These are phyloP conservation scores for Mortierella antarctica DNA, from an alignment of 192 early-diverging fungal genomes.

Conservation along the genomic window DNA sequence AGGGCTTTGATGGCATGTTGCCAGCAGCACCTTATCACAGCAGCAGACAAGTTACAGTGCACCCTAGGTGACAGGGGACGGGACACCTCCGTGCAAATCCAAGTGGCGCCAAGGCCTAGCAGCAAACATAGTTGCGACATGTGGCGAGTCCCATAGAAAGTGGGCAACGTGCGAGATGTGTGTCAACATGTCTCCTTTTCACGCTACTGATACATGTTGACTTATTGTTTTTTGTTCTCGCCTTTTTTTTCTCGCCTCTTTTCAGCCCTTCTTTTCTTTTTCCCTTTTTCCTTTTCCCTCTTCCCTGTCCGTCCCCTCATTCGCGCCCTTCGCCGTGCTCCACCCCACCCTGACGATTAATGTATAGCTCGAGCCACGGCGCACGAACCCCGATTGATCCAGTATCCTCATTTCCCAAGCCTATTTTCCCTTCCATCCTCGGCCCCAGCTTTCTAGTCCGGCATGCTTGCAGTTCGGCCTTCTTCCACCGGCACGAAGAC, in stretches of 20 bases:
- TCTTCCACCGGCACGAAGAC: constrained; percentile 17
- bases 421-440: not conserved
- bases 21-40: too few relatives aligned
- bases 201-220: too few relatives aligned
- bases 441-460: not conserved
- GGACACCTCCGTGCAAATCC: too few relatives aligned
- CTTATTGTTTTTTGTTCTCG: too few relatives aligned
- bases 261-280: not conserved
- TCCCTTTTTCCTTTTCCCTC: not conserved
- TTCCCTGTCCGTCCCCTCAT: not conserved
- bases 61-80: too few relatives aligned
- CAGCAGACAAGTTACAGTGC: too few relatives aligned
- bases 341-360: not conserved
- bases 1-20: too few relatives aligned
- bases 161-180: too few relatives aligned
- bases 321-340: not conserved
- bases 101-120: too few relatives aligned
- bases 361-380: not conserved
- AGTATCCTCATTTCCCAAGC: not conserved
- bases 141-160: too few relatives aligned
- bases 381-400: not conserved
- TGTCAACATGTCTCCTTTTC: too few relatives aligned
- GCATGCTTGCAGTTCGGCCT: constrained; percentile 14
- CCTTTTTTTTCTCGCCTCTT: not conserved
- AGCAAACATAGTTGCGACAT: too few relatives aligned